Conservation (phyloP, 2,329 filamentous ascomycete genomes). For the Alternaria ethzedia region DNA sequence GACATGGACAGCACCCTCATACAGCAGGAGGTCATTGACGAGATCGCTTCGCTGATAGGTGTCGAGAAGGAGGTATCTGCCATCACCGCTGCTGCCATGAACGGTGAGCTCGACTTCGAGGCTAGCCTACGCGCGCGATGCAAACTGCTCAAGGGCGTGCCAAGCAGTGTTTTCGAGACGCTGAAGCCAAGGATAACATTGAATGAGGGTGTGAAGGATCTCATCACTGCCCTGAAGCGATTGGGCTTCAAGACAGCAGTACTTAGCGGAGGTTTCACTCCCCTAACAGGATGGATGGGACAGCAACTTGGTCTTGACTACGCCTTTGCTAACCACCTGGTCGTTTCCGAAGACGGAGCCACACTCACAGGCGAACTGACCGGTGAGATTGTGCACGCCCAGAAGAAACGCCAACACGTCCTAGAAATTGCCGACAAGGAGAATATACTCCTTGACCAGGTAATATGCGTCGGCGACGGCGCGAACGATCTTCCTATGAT, state of each 20-base stretch:
- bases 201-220: constrained; percentile 77
- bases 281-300: constrained; percentile 86
- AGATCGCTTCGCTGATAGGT: constrained; percentile 84
- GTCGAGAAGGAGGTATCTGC: constrained; percentile 81
- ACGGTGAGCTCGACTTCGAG: constrained; percentile 92
- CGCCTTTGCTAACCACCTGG: constrained; percentile 85
- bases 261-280: constrained; percentile 88
- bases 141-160: constrained; percentile 78
- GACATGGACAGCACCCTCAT: constrained; percentile 99
- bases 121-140: constrained; percentile 82
- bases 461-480: constrained; percentile 79
- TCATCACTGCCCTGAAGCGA: constrained; percentile 75
- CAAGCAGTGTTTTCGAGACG: constrained; percentile 77
- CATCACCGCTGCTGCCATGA: constrained; percentile 94
- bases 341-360: constrained; percentile 60
- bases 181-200: constrained; percentile 78
- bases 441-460: constrained; percentile 68
- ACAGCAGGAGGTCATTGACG: constrained; percentile 95
- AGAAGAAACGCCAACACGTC: constrained; percentile 75
- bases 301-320: constrained; percentile 82
- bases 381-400: constrained; percentile 75
- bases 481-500: constrained; percentile 86
- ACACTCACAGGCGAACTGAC: constrained; percentile 74
- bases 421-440: constrained; percentile 73
- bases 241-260: constrained; percentile 89